These are phyloP conservation scores for Thalassiosira profunda DNA, from an alignment of 108 stramenopile species.

Conservation along the genomic window DNA sequence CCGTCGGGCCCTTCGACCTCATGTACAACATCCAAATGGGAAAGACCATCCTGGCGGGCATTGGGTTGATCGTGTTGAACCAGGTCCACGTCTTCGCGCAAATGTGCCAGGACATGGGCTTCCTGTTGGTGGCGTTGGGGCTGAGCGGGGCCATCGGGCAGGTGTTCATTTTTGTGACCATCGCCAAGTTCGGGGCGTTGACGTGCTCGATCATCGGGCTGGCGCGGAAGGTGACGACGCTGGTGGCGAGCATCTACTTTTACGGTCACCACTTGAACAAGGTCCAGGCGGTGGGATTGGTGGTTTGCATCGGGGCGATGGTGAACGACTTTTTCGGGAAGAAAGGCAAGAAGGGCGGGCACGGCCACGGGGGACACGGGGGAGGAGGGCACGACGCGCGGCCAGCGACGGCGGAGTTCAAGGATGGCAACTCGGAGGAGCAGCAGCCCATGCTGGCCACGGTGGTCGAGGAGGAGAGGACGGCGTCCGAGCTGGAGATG, in stretches of 20 bases:
- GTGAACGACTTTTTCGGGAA: slow-evolving; percentile 95
- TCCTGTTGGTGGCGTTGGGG: slow-evolving; percentile 92
- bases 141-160: slow-evolving; percentile 96
- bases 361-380: slow-evolving; percentile 43
- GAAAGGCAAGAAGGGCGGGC: slow-evolving; percentile 60
- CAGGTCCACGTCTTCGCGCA: slow-evolving; percentile 94
- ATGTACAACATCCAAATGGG: slow-evolving; percentile 99
- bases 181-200: slow-evolving; percentile 98
- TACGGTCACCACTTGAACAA: slow-evolving; percentile 92
- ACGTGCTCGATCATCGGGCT: slow-evolving; percentile 97
- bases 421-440: slow-evolving; percentile 30
- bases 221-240: slow-evolving; percentile 94
- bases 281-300: slow-evolving; percentile 81
- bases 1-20: slow-evolving; percentile 98
- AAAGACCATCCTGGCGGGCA: slow-evolving; percentile 95
- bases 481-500: too few species aligned
- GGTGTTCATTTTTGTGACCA: slow-evolving; percentile 98
- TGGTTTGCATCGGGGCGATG: slow-evolving; percentile 90
- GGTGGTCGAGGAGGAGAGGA: slow-evolving; percentile 1
- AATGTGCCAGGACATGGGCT: slow-evolving; percentile 97
- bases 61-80: slow-evolving; percentile 91
- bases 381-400: background rate
- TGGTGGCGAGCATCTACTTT: slow-evolving; percentile 95
- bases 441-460: slow-evolving; percentile 28
- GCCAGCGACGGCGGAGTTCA: slow-evolving; percentile 6